Evolutionary conservation across 352 stramenopile genomes (phyloP).

Genomic region (Lagenidium sp.): DNA sequence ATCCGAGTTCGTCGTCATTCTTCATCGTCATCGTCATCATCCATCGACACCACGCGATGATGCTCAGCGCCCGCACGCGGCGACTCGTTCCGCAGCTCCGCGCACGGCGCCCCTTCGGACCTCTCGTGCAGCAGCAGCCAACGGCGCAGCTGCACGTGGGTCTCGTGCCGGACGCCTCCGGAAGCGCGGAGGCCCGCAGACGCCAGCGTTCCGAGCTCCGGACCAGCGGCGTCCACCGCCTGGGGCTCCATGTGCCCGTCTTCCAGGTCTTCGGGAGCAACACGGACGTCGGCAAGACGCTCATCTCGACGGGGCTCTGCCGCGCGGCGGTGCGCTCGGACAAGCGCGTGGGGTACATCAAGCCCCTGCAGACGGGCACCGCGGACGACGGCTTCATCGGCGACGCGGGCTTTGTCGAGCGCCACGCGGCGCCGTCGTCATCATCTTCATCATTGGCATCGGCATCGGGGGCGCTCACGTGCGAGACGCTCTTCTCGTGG

Average conservation of each 20-base stretch:
- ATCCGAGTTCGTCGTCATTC: too few species aligned
- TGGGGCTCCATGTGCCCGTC: constrained; percentile 57
- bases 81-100: too few species aligned
- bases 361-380: constrained; percentile 94
- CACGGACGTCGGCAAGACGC: constrained; percentile 97
- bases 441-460: too few species aligned
- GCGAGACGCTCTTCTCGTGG: constrained; percentile 91
- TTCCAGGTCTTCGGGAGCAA: constrained; percentile 96
- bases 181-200: too few species aligned
- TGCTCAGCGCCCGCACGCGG: too few species aligned
- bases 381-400: constrained; percentile 54
- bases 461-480: constrained; percentile 23
- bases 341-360: constrained; percentile 87
- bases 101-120: too few species aligned
- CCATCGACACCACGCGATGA: too few species aligned
- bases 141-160: too few species aligned
- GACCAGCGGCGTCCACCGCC: constrained; percentile 31
- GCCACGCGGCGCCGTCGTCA: constrained; percentile 24
- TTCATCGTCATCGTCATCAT: too few species aligned
- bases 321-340: constrained; percentile 38
- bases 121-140: too few species aligned
- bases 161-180: too few species aligned
- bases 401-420: constrained; percentile 82
- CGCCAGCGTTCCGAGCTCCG: constrained; percentile 43
- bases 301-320: constrained; percentile 91